Evolutionary conservation across 495 filamentous ascomycete genomes (phyloP), one percentile per base, ranked within the genome.

Genomic region (Pyronema domesticum): DNA sequence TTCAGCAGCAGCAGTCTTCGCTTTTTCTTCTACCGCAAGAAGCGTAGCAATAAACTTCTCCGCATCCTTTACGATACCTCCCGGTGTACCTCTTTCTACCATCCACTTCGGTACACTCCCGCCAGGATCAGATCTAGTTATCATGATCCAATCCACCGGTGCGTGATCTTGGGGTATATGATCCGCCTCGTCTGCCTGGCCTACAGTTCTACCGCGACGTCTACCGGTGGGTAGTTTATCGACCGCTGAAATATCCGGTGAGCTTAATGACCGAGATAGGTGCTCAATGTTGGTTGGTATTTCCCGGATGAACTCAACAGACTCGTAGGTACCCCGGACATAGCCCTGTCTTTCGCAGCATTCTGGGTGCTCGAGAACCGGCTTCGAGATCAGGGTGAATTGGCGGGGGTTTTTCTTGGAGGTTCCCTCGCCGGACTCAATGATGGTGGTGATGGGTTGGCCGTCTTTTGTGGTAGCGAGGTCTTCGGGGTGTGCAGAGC

Each of bases 61-160:
- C 0, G 88, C 86, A 65, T 95, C 89, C 19, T 71, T 69, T 13
- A 86, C 78, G 57, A 96, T 93, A 15, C 86, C 82, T 9, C 74
- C 76, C 0, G 89, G 89, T 0, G 89, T 96, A 39, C 85, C 85
- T 63, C 87, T 79, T 67, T 95, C 91, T 17, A 96, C 84, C 81
- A 96, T 85, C 70, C 91, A 96, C 30, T 85, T 76, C 0, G 89
- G 89, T 7, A 95, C 89, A 52, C 77, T 91, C 35, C 89, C 91
- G 18, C 91, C 89, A 0, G 89, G 89, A 59, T 95, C 87, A 66
- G 82, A 88, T n/a, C 89, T 73, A 1, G 89, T 95, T 18, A 95
- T 78, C 91, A 95, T 95, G 37, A 94, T 79, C 89, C 89, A 96
- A 67, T 95, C 89, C 11, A 95, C 79, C 0, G 83, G 82, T 53